Base-by-base conservation (phyloP, 169 alveolate species). In the Condylostoma magnum region DNA sequence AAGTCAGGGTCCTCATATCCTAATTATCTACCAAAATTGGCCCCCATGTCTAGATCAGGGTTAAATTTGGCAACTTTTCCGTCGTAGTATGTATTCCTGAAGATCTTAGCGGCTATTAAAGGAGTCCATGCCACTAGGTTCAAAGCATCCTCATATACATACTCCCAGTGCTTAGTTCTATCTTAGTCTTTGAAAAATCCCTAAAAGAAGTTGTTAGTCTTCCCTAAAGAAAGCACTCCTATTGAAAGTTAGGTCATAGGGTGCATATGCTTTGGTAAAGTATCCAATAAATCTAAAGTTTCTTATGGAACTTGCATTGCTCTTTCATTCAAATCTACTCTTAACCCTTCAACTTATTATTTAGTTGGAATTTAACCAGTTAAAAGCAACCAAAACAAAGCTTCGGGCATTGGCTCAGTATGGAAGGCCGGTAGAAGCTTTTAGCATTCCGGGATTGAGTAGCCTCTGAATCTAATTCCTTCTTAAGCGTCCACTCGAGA, bases 161-260 rank as follows among this genome's bases (percentile, higher is more conserved):
- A 81, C 70, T 92, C 94, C 99, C 98, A 95, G 66, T 91, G 86
- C 53, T 92, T 91, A 33, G 77, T 79, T 82, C 91, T 94, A 18
- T 70, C 66, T 53, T 83, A 76, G 25, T 89, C 90, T 46, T 37
- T 41, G 69, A 74, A 51, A 55, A 85, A 66, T n/a, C 48, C 90
- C 46, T 83, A 43, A 36, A 89, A 88, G 82, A 93, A 94, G 55
- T 84, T 79, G 25, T 95, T 83, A 31, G 82, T 86, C 25, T 94
- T 85, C 71, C 96, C 96, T 78, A 95, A 76, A 33, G 96, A 96
- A 43, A 97, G 57, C 34, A 93, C 90, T 20, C 95, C 98, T 53
- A 89, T 75, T 18, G 95, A 80, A 52, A 94, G 90, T 82, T 95
- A 97, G 25, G 98, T 95, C 99, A 97, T 94, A 8, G 99, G 99